These are phyloP conservation scores for Tripidium arundinaceum DNA, from an alignment of 202 grass and related monocot species.

Conservation along the genomic window DNA sequence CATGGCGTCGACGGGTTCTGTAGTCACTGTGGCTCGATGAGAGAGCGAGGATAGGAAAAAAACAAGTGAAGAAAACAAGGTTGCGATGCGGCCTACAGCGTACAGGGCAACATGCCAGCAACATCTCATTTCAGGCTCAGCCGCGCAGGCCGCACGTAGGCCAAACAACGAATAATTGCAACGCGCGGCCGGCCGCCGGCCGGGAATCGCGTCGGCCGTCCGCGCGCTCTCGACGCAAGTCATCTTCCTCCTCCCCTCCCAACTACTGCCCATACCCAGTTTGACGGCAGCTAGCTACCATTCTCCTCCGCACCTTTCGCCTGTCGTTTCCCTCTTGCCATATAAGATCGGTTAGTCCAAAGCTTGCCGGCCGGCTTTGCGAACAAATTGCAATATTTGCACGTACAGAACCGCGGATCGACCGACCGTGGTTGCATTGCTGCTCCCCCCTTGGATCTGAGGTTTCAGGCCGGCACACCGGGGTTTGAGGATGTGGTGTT, in stretches of 20 bases:
- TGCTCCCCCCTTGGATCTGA: not conserved
- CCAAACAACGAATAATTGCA: too few relatives aligned
- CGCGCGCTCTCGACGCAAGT: not conserved
- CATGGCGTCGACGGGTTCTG: too few relatives aligned
- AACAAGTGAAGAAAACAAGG: too few relatives aligned
- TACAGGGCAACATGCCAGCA: too few relatives aligned
- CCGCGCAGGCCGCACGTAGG: too few relatives aligned
- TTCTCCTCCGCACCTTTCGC: not conserved
- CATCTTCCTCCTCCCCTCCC: not conserved
- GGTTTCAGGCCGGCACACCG: not conserved
- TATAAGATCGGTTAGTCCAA: not conserved
- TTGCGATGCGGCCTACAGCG: too few relatives aligned
- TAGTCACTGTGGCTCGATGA: too few relatives aligned
- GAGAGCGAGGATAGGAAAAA: too few relatives aligned
- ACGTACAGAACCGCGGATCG: not conserved
- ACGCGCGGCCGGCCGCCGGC: not conserved
- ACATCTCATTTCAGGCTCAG: too few relatives aligned
- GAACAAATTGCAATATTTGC: not conserved
- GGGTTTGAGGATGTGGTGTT: constrained; percentile 61
- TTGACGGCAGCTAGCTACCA: not conserved
- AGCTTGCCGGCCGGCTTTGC: not conserved
- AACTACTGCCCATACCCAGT: not conserved
- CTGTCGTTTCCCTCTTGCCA: not conserved
- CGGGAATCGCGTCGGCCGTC: constrained; percentile 10
- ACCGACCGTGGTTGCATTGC: not conserved